Base-by-base conservation (phyloP, 805 yeast genomes). In the Torulaspora indica region DNA sequence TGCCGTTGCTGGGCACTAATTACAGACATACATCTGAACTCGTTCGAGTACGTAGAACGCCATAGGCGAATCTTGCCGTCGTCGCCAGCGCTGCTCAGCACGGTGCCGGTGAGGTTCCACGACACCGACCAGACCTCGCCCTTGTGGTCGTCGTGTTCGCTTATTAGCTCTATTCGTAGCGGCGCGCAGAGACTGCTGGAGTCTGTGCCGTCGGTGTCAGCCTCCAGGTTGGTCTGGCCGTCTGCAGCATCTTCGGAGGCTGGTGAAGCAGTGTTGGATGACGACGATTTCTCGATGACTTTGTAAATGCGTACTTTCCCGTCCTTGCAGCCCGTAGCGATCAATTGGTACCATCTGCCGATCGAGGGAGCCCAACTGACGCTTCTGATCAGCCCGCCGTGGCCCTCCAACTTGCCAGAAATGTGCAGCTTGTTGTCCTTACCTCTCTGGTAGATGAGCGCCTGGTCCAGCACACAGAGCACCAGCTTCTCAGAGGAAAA, bases 291-390 rank as follows among this genome's bases (percentile, higher is more conserved):
- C 35, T 82, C 89, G 3, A 72, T 70, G 5, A 89, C 71, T 63
- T 85, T 86, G 72, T 82, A 91, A 2, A 93, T 82, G 42, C 98
- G 76, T 8, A 93, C 89, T 57, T 73, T 79, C 1, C 98, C 98
- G 63, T 93, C 99, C 62, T 89, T 89, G 61, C 96, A 89, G 4
- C 95, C 98, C 0, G 98, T 91, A 0, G 99, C 98, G 34, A 93
- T 73, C 38, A 90, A 69, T 55, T 91, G 95, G 61, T 79, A 86
- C 51, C 82, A 79, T 53, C 96, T 72, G 2, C 98, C 98, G 83
- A 90, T 86, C 0, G 95, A 79, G 2, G 98, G 96, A 0, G 98
- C 98, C 98, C 98, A 91, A 24, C 90, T 75, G 4, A 90, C 87
- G 13, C 89, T 84, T 57, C 98, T 73, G 27, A 91, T 87, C 32